Base-by-base conservation (phyloP, 164 flowering plant species). In the Cinnamomum chago region DNA sequence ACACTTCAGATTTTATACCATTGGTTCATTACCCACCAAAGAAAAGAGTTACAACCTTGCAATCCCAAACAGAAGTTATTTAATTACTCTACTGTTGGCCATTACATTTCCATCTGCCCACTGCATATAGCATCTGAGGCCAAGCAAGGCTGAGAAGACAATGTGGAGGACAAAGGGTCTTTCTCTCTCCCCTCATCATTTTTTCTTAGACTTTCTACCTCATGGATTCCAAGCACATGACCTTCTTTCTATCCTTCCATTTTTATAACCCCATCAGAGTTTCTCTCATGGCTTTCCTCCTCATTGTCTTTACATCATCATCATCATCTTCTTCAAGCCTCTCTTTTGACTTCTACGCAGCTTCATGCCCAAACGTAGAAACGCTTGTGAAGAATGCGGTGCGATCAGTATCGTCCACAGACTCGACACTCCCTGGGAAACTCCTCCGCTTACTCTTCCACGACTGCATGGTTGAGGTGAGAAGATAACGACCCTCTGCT, bases 401-500 rank as follows among this genome's bases (percentile, higher is more conserved):
- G 60, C 87, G 93, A 81, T 83, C 93, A 65, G 90, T 89, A 70
- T 78, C 93, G 17, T 65, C 81, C 23, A 4, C 13, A 7, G 95
- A 93, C 70, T 84, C 89, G 4, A 77, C 91, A 0, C 47, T 90
- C 30, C 94, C 97, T 0, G 95, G 95, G 22, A 90, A 89, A 79
- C 89, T 92, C 67, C 88, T 92, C 14, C 90, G 95, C 62, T 76
- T 92, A 68, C 74, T 91, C 23, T 92, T 92, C 73, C 97, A 91
- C 81, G 97, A 92, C 81, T 91, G 97, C 84, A 86, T 92, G 72
- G 93, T 92, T 9, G 90, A 91, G 91, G 97, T 92, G 11, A 73
- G 52, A 25, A 9, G 20, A 5, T 24, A 52, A 24, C 0, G 47
- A 40, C 10, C 47, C 47, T 9, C 2, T 40, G 47, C 1, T 7